Evolutionary conservation across 805 yeast species (phyloP), one percentile per base, ranked within the genome.

Genomic region (Cyberlindnera lachancei): DNA sequence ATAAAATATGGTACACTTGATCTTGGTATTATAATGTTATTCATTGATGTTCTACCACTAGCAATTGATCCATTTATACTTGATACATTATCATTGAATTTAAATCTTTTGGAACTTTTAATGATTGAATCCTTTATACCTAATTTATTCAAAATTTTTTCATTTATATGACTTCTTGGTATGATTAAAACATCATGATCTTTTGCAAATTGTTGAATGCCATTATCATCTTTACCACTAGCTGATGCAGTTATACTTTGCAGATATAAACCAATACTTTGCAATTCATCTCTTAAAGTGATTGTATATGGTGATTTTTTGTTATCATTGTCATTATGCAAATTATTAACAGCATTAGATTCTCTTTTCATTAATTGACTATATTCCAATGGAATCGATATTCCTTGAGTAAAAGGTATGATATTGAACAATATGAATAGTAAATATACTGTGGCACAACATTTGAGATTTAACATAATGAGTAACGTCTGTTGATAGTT

Each of bases 1-100:
- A 68, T 25, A 40, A 68, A 64, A 25, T 64, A 42, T 2, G 55
- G 59, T 16, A 49, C 50, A 7, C 62, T 48, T 15, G 45, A 52
- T 19, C 50, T 40, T 0, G 73, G 72, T 3, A 66, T 35, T 15
- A 44, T 43, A 9, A 56, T 36, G 4, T 38, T 40, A 30, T 33
- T 37, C 16, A 34, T 42, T 29, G 34, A 33, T 21, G 29, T 33
- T 29, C 27, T 46, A n/a, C 15, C 17, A 18, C 37, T 25, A 45
- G 37, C 42, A 11, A 39, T 31, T n/a, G n/a, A n/a, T 13, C 51
- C 48, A 23, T 37, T 36, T n/a, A 52, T 43, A 1, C 62, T 62
- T 25, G 57, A 36, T 3, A 33, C 33, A 22, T 45, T 45, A 45
- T 38, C 42, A 11, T 23, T 24, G 19, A 46, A 30, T 21, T 31